phyloP scores from a whole-genome alignment of 2,329 filamentous ascomycete species.

The Beauveria bassiana region DNA sequence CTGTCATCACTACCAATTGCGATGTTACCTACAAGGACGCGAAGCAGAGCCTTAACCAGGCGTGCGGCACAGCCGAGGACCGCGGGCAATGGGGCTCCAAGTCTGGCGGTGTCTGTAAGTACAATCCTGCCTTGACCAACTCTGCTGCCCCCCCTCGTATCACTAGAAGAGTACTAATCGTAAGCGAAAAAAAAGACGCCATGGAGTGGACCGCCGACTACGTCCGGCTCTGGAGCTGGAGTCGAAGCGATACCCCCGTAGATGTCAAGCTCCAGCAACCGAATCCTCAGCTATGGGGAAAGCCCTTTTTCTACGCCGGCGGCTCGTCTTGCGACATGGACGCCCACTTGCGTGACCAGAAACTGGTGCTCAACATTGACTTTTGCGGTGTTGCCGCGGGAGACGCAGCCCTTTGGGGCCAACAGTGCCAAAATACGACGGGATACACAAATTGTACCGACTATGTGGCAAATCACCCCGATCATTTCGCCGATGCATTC shows the following conservation, averaged over 20 bases:
- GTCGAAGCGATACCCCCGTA: constrained; percentile 21
- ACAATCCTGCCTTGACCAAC: not conserved
- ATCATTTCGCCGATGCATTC: not conserved
- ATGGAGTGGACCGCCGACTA: constrained; percentile 33
- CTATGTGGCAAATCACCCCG: not conserved
- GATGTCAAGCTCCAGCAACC: constrained; percentile 38
- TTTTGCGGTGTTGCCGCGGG: constrained; percentile 68
- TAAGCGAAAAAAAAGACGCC: constrained; percentile 21
- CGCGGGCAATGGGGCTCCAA: not conserved
- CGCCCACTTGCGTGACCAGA: constrained; percentile 55
- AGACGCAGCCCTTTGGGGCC: not conserved
- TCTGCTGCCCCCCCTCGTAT: not conserved
- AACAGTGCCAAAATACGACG: not conserved
- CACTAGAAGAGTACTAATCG: constrained; percentile 14
- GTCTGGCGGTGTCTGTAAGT: not conserved
- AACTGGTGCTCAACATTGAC: constrained; percentile 65
- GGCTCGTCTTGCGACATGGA: constrained; percentile 54
- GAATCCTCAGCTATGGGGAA: constrained; percentile 57
- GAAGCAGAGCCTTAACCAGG: not conserved
- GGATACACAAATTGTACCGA: not conserved
- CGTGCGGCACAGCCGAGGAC: not conserved
- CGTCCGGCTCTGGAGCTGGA: constrained; percentile 36
- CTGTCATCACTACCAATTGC: not conserved
- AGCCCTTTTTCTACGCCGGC: constrained; percentile 54
- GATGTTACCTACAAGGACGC: not conserved